These are phyloP conservation scores for Talaromyces liani DNA, from an alignment of 495 filamentous ascomycete species.

Conservation along the genomic window DNA sequence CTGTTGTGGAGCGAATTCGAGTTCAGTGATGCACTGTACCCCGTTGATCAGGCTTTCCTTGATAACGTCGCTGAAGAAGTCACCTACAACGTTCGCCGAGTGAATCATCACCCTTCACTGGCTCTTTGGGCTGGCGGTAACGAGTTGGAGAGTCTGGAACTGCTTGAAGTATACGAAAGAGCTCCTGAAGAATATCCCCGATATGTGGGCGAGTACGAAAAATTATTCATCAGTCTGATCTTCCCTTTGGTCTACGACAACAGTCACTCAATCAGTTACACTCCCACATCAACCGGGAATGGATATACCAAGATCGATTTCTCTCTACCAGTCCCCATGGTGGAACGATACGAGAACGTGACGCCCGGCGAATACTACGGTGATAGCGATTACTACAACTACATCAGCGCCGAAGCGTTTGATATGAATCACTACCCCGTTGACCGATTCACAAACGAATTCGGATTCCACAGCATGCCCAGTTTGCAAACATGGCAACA, in stretches of 20 bases:
- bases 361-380: conserved; percentile 53
- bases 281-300: conserved; percentile 59
- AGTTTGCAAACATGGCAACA: conserved; percentile 54
- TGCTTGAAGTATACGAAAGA: conserved; percentile 33
- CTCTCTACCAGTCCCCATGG: conserved; percentile 48
- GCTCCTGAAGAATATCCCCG: conserved; percentile 39
- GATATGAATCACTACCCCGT: conserved; percentile 50
- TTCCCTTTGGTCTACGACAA: conserved; percentile 57
- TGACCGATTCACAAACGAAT: conserved; percentile 61
- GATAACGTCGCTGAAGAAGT: conserved; percentile 53
- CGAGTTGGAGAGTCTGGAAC: conserved; percentile 53
- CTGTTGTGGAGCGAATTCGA: conserved; percentile 64
- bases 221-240: conserved; percentile 54
- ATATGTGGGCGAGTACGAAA: conserved; percentile 52
- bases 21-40: conserved; percentile 59
- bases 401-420: conserved; percentile 48
- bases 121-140: conserved; percentile 63
- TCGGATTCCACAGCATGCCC: conserved; percentile 62
- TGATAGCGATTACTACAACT: conserved; percentile 66
- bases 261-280: conserved; percentile 58
- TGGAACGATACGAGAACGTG: conserved; percentile 52
- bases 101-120: conserved; percentile 63
- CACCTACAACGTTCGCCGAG: conserved; percentile 53
- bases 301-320: conserved; percentile 54
- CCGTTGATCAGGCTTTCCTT: conserved; percentile 46